Percentiles rank a stretch among this genome's conserved stretches.
These are phyloP conservation scores for Colletotrichum abscissum DNA, from an alignment of 2,329 filamentous ascomycete genomes.

Conservation along the genomic window DNA sequence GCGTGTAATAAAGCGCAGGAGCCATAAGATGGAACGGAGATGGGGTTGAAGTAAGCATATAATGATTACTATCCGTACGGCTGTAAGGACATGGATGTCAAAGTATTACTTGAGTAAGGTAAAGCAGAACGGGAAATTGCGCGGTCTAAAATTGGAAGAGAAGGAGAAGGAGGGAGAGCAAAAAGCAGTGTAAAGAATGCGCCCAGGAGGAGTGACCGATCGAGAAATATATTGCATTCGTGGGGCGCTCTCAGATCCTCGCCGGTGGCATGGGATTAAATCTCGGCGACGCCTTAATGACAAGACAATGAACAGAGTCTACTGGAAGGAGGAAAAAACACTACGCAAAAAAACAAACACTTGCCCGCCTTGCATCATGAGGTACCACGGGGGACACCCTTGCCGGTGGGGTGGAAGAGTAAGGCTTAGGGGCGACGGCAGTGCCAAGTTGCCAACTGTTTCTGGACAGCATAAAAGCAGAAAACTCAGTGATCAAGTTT, in stretches of 20 bases:
- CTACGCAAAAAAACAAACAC: neutral
- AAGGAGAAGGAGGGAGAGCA: neutral
- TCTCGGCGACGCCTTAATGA: neutral
- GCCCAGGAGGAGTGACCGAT: neutral
- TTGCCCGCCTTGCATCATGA: slow-evolving; percentile 11
- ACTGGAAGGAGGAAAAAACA: slow-evolving; percentile 1
- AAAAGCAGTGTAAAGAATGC: neutral
- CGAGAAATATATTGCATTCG: neutral
- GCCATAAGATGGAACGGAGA: neutral
- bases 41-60: slow-evolving; percentile 1
- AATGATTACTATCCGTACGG: neutral
- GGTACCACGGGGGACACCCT: slow-evolving; percentile 8
- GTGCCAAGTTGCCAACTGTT: neutral
- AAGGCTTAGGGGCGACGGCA: neutral
- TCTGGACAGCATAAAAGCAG: neutral
- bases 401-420: neutral
- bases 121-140: neutral
- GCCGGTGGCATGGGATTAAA: neutral
- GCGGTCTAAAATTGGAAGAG: neutral
- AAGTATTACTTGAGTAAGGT: no score
- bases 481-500: slow-evolving; percentile 2
- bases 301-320: neutral
- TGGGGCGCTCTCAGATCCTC: slow-evolving; percentile 3
- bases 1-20: neutral
- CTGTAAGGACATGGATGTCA: neutral